Evolutionary conservation across 2,329 filamentous ascomycete species (phyloP), one percentile per base, ranked within the genome.

Genomic region (Colletotrichum siamense): DNA sequence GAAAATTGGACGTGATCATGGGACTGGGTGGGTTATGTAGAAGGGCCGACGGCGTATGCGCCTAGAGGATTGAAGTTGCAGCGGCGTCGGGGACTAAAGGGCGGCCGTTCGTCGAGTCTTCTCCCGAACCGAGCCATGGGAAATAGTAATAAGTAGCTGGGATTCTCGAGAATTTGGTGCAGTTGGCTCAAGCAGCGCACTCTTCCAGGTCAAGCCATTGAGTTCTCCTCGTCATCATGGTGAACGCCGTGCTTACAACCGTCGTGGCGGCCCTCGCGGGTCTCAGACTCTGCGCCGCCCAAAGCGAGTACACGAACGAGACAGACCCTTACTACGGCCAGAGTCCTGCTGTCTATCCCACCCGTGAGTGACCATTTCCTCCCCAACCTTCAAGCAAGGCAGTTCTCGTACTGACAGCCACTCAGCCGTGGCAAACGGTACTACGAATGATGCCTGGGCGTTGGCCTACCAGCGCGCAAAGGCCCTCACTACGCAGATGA

Each of bases 401-500:
- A 30, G 8, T 28, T 28, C 28, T 3, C 8, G 28, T 28, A 9
- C 28, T 28, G 2, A 28, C 28, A 28, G 7, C 28, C 28, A 9
- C 28, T 8, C 3, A 62, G 59, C 59, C 12, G 59, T 62, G 30
- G 59, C n/a, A 22, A 66, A 73, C 9, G 70, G 70, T 18, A 69
- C 70, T 15, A 44, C 63, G 8, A 68, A 77, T 4, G 86, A 85
- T 2, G 74, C 72, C 30, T 94, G 93, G 93, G 85, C 86, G 8
- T 85, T 86, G 28, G 91, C 92, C 57, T 94, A 94, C 80, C 83
- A 84, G 61, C 91, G 89, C 78, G 93, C 93, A 3, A 85, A 88
- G 36, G 81, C 84, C 2, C 83, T 94, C 5, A 92, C 94, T 12
- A 83, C 84, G 55, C 88, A 90, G 69, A 91, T 94, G 90, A 94